Evolutionary conservation across 306 rosid species (phyloP).

Genomic region (Sicyos edulis): DNA sequence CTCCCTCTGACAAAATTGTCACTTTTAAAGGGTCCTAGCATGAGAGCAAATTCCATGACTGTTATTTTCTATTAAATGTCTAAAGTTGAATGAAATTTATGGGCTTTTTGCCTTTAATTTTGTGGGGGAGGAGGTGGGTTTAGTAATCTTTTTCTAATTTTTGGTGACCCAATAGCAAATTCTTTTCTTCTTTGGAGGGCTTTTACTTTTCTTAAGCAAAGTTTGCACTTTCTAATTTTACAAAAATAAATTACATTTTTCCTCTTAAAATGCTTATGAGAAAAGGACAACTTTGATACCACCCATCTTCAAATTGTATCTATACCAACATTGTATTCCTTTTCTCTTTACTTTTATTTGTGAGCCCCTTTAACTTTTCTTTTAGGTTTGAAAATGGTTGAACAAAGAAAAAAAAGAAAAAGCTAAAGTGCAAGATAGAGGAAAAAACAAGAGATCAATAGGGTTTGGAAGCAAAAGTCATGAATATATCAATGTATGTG

Average conservation of each 20-base stretch:
- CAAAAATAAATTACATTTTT: background rate
- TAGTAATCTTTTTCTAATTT: background rate
- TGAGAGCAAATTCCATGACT: background rate
- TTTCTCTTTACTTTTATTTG: background rate
- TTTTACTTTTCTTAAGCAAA: slow-evolving; percentile 9
- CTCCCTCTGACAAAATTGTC: no score
- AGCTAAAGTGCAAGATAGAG: slow-evolving; percentile 1
- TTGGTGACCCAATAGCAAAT: background rate
- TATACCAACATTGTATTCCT: slow-evolving; percentile 13
- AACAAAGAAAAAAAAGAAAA: background rate
- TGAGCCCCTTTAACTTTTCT: slow-evolving; percentile 6
- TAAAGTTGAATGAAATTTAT: background rate
- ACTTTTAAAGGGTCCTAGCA: no score
- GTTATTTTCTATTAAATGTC: background rate
- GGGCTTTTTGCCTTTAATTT: background rate
- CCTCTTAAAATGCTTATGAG: slow-evolving; percentile 7
- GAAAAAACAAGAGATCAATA: background rate
- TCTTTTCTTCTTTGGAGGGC: background rate
- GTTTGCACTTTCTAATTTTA: background rate
- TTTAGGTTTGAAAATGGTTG: slow-evolving; percentile 1
- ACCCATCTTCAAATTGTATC: slow-evolving; percentile 10
- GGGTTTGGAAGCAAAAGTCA: background rate
- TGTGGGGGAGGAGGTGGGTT: background rate
- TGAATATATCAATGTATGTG: background rate
- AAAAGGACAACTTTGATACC: slow-evolving; percentile 7